A percentile compares a stretch with the other conserved stretches of the same genome.
phyloP scores from a whole-genome alignment of 495 filamentous ascomycete species.

The Glutinoglossum americanum region DNA sequence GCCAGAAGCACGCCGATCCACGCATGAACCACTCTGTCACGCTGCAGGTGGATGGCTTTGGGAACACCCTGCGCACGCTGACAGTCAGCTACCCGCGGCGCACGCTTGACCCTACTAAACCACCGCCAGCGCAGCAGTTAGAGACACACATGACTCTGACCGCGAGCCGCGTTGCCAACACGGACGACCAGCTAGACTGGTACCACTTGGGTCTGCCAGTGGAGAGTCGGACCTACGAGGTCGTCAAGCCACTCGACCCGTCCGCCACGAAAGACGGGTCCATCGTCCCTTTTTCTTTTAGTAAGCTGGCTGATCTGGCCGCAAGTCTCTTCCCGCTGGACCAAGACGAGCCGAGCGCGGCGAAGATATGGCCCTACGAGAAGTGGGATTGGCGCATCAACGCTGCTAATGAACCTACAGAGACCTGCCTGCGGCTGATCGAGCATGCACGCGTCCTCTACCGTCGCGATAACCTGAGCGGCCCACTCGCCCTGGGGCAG shows the following conservation, averaged over 20 bases:
- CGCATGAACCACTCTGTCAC: constrained; percentile 1
- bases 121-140: too few species aligned
- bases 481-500: not conserved
- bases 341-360: too few species aligned
- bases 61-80: not conserved
- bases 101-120: not conserved
- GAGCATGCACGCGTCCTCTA: not conserved
- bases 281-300: too few species aligned
- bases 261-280: too few species aligned
- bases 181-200: too few species aligned
- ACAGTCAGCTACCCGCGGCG: constrained; percentile 6
- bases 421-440: not conserved
- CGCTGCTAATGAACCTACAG: not conserved
- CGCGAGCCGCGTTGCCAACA: too few species aligned
- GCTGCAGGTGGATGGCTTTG: constrained; percentile 1
- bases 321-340: too few species aligned
- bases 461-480: not conserved
- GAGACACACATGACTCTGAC: too few species aligned
- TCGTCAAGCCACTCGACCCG: not conserved
- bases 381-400: not conserved
- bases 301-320: too few species aligned
- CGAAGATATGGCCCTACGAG: not conserved
- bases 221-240: not conserved
- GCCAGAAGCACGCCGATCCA: not conserved
- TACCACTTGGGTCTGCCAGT: too few species aligned